Conservation (phyloP, 108 stramenopile genomes). For the Cyclotella cryptica region DNA sequence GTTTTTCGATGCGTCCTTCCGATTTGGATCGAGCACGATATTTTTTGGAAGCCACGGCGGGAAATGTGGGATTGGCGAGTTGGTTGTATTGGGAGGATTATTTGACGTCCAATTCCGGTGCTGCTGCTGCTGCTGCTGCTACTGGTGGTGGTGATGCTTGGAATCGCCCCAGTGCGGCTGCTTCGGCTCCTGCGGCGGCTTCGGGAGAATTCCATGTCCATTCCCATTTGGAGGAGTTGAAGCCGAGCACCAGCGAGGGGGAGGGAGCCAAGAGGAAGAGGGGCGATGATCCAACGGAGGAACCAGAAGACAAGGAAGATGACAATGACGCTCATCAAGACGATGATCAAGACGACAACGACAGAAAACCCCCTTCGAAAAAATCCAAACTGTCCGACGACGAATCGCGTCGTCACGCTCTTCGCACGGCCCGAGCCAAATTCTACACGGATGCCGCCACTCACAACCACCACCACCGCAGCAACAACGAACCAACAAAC, state of each 20-base stretch:
- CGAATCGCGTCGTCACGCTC: neutral
- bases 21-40: constrained; percentile 54
- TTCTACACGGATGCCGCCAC: neutral
- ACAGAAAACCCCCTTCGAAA: constrained; percentile 3
- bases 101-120: constrained; percentile 35
- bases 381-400: neutral
- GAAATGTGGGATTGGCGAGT: constrained; percentile 71
- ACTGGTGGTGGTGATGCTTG: neutral
- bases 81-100: constrained; percentile 85
- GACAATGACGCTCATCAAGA: neutral
- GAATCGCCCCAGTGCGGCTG: neutral
- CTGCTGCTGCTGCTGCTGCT: constrained; percentile 12
- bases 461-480: neutral
- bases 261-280: neutral
- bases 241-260: neutral
- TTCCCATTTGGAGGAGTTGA: neutral
- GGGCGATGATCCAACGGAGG: neutral
- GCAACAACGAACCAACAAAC: too few relatives aligned
- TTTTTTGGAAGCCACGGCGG: constrained; percentile 71
- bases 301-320: neutral
- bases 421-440: neutral
- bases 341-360: neutral
- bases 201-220: neutral
- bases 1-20: neutral
- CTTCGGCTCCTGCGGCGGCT: neutral